phyloP scores from a whole-genome alignment of 768 basidiomycete genomes.

The Leccinum boreale region DNA sequence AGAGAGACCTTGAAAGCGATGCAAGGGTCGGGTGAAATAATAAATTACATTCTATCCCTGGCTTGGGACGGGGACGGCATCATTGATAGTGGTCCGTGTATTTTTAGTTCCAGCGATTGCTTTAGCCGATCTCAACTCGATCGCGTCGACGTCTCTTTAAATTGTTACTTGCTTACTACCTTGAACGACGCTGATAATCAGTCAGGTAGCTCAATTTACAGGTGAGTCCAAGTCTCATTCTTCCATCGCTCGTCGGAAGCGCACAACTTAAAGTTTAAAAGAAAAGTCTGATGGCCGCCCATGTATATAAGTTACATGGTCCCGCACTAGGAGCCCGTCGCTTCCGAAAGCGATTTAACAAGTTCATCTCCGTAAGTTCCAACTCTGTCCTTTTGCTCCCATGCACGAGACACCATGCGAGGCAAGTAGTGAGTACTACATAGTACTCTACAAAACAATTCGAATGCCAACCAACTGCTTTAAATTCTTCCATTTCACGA shows the following conservation, averaged over 20 bases:
- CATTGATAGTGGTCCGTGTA: no score
- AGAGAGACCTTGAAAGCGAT: conserved; percentile 6
- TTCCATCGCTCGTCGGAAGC: background rate
- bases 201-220: no score
- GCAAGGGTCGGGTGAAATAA: conserved; percentile 16
- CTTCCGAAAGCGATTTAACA: background rate
- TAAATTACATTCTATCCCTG: background rate
- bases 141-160: no score
- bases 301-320: background rate
- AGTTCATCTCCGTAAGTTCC: background rate
- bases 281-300: background rate
- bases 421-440: background rate
- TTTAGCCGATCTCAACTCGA: no score
- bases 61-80: no score
- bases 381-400: background rate
- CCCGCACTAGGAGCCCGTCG: background rate
- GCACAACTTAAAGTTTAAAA: background rate
- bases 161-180: no score
- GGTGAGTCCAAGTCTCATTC: no score
- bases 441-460: no score
- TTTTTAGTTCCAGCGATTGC: background rate
- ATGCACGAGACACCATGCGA: background rate
- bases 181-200: no score
- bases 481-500: no score
- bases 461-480: no score